Base-by-base conservation (phyloP, 169 alveolate genomes). In the Plasmodium chabaudi region DNA sequence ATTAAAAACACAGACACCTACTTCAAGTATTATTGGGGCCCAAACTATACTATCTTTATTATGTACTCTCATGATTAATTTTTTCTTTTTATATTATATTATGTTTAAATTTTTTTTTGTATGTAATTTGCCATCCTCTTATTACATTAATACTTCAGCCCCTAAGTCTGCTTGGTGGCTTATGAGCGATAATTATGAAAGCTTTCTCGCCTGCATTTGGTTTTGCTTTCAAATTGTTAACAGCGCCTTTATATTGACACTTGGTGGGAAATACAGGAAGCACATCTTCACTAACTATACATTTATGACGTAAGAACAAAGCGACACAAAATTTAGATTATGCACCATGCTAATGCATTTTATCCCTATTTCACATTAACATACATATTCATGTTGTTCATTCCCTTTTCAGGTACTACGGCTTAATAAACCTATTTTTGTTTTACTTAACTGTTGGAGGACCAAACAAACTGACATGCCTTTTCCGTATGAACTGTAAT, bases 401-500 rank as follows among this genome's bases (percentile, higher is more conserved):
- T 12, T 21, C 51, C 51, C 17, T 71, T 70, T 15, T 56, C 39
- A 95, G 97, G 82, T 91, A 87, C 34, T 94, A 95, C 87, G 21
- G 56, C 61, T 72, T 77, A 25, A 89, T 94, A 64, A 94, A 94
- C 49, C 53, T 86, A 46, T 71, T 93, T 44, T 63, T 95, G 59
- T 57, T 96, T 57, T 88, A 55, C 27, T 70, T 96, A 59, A 72
- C 95, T 7, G 86, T 96, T 63, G 87, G 96, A 21, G 96, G 96
- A 39, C 98, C 98, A 1, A 94, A 90, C 77, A 87, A 72, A 39
- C 72, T 96, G 69, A 88, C 97, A 25, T 96, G 98, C 79, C 86
- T 96, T 57, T 95, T 95, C 88, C 95, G 98, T 59, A 94, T 95
- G 86, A 96, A 96, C 92, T 96, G 98, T 75, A 95, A 95, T 56